Evolutionary conservation across 257 asterid species (phyloP).

Genomic region (Plantago ovata): DNA sequence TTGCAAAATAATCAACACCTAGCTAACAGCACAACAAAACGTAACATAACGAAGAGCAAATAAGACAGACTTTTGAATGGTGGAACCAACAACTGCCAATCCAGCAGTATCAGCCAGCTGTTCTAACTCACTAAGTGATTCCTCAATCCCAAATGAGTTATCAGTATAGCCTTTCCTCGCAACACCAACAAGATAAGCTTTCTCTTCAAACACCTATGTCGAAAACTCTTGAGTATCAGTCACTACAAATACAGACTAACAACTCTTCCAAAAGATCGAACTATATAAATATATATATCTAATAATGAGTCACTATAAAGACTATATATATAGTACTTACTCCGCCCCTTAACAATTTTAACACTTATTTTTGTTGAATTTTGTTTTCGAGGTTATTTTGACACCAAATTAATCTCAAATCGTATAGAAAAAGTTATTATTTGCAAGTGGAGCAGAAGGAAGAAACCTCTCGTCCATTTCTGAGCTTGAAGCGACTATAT

Average conservation of each 20-base stretch:
- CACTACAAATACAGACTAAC: too few species aligned
- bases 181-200: constrained; percentile 84
- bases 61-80: constrained; percentile 73
- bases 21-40: constrained; percentile 2
- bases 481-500: constrained; percentile 51
- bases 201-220: constrained; percentile 82
- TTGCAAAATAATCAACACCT: constrained; percentile 5
- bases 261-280: too few species aligned
- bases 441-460: too few species aligned
- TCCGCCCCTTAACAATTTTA: too few species aligned
- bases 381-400: too few species aligned
- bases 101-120: constrained; percentile 99
- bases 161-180: constrained; percentile 59
- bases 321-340: too few species aligned
- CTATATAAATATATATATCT: too few species aligned
- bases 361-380: too few species aligned
- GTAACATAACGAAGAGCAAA: constrained; percentile 15
- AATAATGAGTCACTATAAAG: too few species aligned
- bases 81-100: constrained; percentile 79
- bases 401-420: too few species aligned
- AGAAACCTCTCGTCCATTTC: constrained; percentile 79
- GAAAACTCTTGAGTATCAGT: constrained; percentile 13
- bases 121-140: constrained; percentile 78
- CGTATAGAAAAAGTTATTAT: too few species aligned
- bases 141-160: constrained; percentile 66